These are phyloP conservation scores for Trichoderma sp. DNA, from an alignment of 2,329 filamentous ascomycete genomes.

Conservation along the genomic window DNA sequence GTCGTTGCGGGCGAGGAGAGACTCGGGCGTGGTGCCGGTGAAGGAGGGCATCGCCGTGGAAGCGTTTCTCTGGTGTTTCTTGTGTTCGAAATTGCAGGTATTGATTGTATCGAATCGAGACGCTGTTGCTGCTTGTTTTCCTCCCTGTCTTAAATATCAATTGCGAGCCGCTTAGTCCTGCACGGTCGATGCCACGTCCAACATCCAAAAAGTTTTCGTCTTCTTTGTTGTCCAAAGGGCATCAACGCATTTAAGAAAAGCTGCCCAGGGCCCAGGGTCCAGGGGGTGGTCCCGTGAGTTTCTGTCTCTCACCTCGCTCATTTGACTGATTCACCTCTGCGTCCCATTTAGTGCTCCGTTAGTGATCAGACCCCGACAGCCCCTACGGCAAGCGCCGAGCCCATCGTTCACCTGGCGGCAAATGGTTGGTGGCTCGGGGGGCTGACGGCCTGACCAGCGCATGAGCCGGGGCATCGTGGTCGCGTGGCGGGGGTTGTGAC, in stretches of 20 bases:
- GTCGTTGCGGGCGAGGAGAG: constrained; percentile 74
- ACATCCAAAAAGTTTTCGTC: not conserved
- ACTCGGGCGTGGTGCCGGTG: constrained; percentile 70
- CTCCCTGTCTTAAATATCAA: not conserved
- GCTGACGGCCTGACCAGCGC: constrained; percentile 9
- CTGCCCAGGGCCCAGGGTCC: not conserved
- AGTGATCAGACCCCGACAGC: not conserved
- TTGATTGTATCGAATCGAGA: constrained; percentile 35
- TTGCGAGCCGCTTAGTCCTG: not conserved
- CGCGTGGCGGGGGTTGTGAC: not conserved
- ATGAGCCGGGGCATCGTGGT: constrained; percentile 4
- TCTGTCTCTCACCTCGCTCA: not conserved
- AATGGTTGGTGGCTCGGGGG: constrained; percentile 20
- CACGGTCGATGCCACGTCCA: not conserved
- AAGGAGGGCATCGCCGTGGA: constrained; percentile 37
- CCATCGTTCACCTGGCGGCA: constrained; percentile 14
- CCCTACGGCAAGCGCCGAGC: constrained; percentile 14
- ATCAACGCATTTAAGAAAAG: constrained; percentile 19
- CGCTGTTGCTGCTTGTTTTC: not conserved
- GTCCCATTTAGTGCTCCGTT: not conserved
- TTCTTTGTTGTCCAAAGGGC: constrained; percentile 15
- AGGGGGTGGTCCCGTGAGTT: constrained; percentile 4
- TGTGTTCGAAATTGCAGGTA: not conserved
- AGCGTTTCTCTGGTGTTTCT: not conserved
- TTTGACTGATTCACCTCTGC: constrained; percentile 16